Percentiles rank a stretch among this genome's conserved stretches.
These are phyloP conservation scores for Sporobolomyces phaffii DNA, from an alignment of 768 basidiomycete species.

Conservation along the genomic window DNA sequence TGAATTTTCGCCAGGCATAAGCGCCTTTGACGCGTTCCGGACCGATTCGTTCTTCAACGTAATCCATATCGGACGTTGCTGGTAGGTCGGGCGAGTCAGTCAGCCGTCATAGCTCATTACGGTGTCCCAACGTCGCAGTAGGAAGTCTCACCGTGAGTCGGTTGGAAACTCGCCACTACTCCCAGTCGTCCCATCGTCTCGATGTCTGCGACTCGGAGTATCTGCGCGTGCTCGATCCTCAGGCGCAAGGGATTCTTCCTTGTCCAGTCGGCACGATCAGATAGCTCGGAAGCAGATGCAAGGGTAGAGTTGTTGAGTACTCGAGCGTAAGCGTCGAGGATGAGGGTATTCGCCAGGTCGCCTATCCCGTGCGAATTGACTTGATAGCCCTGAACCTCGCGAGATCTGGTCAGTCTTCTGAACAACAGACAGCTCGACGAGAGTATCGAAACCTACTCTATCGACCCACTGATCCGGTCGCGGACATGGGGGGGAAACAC, in stretches of 20 bases:
- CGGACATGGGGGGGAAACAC: neutral
- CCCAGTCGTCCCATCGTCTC: constrained; percentile 64
- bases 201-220: constrained; percentile 66
- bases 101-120: no score
- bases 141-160: constrained; percentile 59
- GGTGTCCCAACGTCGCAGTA: no score
- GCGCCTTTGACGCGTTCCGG: constrained; percentile 74
- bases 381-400: constrained; percentile 30
- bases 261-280: neutral
- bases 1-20: constrained; percentile 77
- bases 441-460: constrained; percentile 23
- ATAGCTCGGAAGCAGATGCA: neutral
- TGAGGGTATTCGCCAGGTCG: constrained; percentile 75
- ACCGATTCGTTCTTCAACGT: constrained; percentile 77
- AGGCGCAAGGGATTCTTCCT: constrained; percentile 51
- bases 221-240: constrained; percentile 89
- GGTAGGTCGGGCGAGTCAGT: constrained; percentile 4
- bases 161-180: constrained; percentile 86
- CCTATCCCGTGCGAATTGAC: constrained; percentile 47
- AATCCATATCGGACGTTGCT: constrained; percentile 85
- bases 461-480: constrained; percentile 30
- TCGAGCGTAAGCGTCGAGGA: constrained; percentile 75
- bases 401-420: no score
- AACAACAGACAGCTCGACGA: constrained; percentile 42
- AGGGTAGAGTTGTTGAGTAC: constrained; percentile 48